phyloP scores from a whole-genome alignment of 305 asterid species.

The Fraxinus sp. region DNA sequence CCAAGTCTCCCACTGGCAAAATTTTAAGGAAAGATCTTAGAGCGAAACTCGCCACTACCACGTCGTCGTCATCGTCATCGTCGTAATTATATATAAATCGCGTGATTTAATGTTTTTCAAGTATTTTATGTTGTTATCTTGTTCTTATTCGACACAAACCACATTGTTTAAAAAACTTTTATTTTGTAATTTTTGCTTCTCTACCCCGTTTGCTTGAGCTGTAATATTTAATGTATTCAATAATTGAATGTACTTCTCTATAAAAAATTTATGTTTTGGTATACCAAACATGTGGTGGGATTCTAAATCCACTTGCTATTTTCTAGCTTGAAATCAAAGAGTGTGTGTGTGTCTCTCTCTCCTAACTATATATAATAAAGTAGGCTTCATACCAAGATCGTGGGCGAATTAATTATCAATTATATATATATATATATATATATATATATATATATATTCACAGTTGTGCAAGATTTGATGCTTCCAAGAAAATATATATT shows the following conservation, averaged over 20 bases:
- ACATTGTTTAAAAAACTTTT: neutral
- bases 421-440: too few relatives aligned
- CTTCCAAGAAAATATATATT: neutral
- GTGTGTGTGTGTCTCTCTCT: neutral
- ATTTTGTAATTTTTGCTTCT: neutral
- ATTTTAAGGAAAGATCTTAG: constrained; percentile 77
- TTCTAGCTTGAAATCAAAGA: neutral
- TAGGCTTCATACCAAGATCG: neutral
- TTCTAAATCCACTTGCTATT: neutral
- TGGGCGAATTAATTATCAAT: neutral
- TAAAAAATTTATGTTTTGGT: neutral
- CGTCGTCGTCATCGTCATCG: neutral
- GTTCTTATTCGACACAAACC: neutral
- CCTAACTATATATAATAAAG: neutral
- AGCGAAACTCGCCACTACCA: constrained; percentile 48
- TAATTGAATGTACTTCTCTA: neutral
- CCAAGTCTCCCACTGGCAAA: constrained; percentile 82
- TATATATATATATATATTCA: too few relatives aligned
- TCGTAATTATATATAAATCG: neutral
- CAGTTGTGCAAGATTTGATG: neutral
- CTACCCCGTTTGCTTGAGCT: neutral
- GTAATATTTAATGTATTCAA: constrained; percentile 1
- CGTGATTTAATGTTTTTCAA: neutral
- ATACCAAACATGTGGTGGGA: neutral
- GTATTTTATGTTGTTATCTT: neutral